Base-by-base conservation (phyloP, 2,329 filamentous ascomycete species). In the Byssoonygena ceratinophila region DNA sequence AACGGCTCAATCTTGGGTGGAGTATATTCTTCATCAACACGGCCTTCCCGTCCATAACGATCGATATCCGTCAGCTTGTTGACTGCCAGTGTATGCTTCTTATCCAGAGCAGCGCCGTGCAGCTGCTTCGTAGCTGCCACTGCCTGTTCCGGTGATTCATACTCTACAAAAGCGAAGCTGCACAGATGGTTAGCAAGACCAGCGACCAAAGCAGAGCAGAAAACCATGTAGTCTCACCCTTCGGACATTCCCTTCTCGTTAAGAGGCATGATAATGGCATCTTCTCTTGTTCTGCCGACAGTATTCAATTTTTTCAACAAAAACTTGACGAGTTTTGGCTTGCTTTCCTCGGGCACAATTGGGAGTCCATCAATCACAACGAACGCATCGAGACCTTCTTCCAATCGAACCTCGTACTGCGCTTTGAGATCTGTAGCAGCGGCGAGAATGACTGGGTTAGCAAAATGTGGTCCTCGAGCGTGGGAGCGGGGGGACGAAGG, bases 51-150 rank as follows among this genome's bases (percentile, higher is more conserved):
- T 58, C 92, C 92, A 69, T 87, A 98, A 60, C 92, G 85, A 69
- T 98, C 92, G 65, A 98, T 90, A 68, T 98, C 92, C 63, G 90
- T 96, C 63, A 98, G 79, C 74, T 98, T 98, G 82, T 98, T 98
- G 63, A 98, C 90, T 58, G 84, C 80, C 62, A 98, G 81, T 49
- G 81, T 95, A 78, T 98, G 90, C 75, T 84, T 96, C 80, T 94
- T 97, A 76, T 98, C 92, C 64, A 98, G 85, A 41, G 91, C 81
- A 4, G 85, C 83, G 63, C 82, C 81, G 70, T 98, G 83, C 55
- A 98, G 84, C 64, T 86, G 82, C 70, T 94, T 90, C 62, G 90
- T 87, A 53, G 91, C 92, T 51, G 87, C 87, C 53, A 87, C 78
- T 25, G 92, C 92, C 75, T 97, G 90, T 65, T 85, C 87, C 53